Evolutionary conservation across 257 asterid species (phyloP).

Genomic region (Pogostemon cablin): DNA sequence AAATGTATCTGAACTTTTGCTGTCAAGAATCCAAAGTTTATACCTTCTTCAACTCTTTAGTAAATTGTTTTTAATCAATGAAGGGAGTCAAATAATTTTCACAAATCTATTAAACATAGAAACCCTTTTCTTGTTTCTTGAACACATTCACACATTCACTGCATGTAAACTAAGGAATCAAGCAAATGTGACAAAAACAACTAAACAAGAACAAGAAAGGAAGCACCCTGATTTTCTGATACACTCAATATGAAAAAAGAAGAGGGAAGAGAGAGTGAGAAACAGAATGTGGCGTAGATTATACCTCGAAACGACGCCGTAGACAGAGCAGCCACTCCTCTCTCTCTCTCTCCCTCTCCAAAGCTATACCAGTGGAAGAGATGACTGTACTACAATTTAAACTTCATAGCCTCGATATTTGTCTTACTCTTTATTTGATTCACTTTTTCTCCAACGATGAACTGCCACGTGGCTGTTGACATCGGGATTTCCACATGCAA

Average conservation of each 20-base stretch:
- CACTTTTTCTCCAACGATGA: slow-evolving; percentile 4
- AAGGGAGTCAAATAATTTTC: too few relatives aligned
- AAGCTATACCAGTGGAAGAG: slow-evolving; percentile 9
- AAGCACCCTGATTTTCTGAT: background rate
- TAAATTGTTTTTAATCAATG: background rate
- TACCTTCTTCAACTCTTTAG: background rate
- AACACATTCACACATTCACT: slow-evolving; percentile 21
- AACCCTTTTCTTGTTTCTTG: background rate
- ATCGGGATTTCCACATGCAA: slow-evolving; percentile 28
- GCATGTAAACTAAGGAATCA: slow-evolving; percentile 11
- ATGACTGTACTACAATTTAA: slow-evolving; percentile 37
- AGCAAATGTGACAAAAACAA: background rate
- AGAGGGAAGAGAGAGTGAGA: background rate
- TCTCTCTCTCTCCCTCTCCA: slow-evolving; percentile 30
- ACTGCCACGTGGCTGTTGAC: slow-evolving; percentile 31
- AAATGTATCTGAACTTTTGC: too few relatives aligned
- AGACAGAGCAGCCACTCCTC: background rate
- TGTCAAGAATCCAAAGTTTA: background rate
- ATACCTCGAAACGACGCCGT: slow-evolving; percentile 38
- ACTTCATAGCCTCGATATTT: slow-evolving; percentile 31
- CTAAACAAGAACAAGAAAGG: slow-evolving; percentile 13
- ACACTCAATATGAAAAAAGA: too few relatives aligned
- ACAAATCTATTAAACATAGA: background rate
- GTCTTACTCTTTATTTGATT: slow-evolving; percentile 27
- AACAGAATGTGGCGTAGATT: background rate